Evolutionary conservation across 768 basidiomycete species (phyloP).

Genomic region (Clitopilus passeckerianus): DNA sequence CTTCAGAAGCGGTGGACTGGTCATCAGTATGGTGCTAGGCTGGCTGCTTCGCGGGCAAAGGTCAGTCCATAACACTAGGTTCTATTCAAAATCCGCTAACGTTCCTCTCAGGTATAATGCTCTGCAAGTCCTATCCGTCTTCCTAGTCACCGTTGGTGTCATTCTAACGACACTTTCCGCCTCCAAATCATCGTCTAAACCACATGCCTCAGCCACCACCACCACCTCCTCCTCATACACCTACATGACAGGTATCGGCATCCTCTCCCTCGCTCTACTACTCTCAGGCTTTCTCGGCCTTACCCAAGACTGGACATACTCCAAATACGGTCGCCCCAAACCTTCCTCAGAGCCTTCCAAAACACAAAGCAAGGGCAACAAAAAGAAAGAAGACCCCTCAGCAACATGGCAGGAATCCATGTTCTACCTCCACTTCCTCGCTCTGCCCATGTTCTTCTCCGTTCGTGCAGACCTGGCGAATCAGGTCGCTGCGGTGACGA

Average conservation of each 20-base stretch:
- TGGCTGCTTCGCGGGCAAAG: conserved; percentile 61
- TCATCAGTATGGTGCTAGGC: conserved; percentile 80
- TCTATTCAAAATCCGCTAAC: neutral
- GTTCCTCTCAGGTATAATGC: conserved; percentile 46
- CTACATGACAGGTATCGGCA: conserved; percentile 68
- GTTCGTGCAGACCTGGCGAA: conserved; percentile 45
- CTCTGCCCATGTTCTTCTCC: conserved; percentile 71
- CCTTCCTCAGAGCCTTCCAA: conserved; percentile 4
- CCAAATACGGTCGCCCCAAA: conserved; percentile 28
- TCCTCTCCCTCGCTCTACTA: conserved; percentile 74
- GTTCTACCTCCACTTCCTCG: conserved; percentile 86
- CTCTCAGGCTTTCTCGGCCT: conserved; percentile 81
- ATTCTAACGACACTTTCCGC: conserved; percentile 79
- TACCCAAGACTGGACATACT: conserved; percentile 77
- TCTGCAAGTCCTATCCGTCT: conserved; percentile 66
- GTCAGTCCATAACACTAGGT: conserved; percentile 27
- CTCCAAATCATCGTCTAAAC: conserved; percentile 26
- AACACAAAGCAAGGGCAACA: neutral
- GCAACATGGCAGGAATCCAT: conserved; percentile 80
- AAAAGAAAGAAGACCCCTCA: neutral
- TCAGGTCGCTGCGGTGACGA: conserved; percentile 40
- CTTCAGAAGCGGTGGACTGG: conserved; percentile 84
- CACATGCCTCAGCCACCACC: conserved; percentile 8
- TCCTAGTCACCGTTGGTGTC: conserved; percentile 80
- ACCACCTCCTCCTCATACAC: conserved; percentile 21